Percentiles rank a stretch among this genome's conserved stretches.
These are phyloP conservation scores for Clonostachys rosea DNA, from an alignment of 2,329 filamentous ascomycete species.

Conservation along the genomic window DNA sequence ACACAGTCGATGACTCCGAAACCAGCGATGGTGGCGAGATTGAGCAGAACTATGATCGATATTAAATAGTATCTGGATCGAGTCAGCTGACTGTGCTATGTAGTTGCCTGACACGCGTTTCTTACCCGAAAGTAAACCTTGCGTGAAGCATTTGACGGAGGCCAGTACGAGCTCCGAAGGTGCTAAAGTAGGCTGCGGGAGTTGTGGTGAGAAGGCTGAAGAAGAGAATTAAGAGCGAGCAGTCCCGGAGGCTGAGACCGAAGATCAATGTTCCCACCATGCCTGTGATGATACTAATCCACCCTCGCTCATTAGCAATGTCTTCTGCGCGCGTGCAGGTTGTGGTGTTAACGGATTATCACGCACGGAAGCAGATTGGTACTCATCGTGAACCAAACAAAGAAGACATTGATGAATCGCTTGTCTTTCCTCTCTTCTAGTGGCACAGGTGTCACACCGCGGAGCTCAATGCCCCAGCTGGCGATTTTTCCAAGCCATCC, in stretches of 20 bases:
- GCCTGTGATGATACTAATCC: constrained; percentile 52
- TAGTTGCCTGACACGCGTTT: constrained; percentile 11
- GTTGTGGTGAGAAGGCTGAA: constrained; percentile 52
- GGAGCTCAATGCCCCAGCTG: constrained; percentile 29
- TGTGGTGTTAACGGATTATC: background rate
- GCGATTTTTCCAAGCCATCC: background rate
- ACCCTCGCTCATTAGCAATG: constrained; percentile 1
- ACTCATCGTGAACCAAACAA: constrained; percentile 43
- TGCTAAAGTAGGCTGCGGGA: constrained; percentile 51
- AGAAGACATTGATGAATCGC: constrained; percentile 37
- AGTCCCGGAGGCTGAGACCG: constrained; percentile 52
- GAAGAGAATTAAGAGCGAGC: constrained; percentile 57
- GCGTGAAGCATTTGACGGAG: constrained; percentile 64
- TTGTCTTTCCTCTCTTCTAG: constrained; percentile 31
- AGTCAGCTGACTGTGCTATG: background rate
- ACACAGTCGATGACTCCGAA: constrained; percentile 60
- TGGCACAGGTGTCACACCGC: constrained; percentile 36
- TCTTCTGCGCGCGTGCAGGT: constrained; percentile 1
- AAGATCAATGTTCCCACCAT: constrained; percentile 54
- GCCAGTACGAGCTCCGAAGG: constrained; percentile 55
- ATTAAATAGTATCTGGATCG: constrained; percentile 38
- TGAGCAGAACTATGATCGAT: constrained; percentile 54
- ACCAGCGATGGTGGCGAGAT: constrained; percentile 56
- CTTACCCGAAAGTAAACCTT: constrained; percentile 54
- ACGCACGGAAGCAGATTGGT: constrained; percentile 38